Evolutionary conservation across 2,329 filamentous ascomycete genomes (phyloP).

Genomic region (Exophiala oligosperma): DNA sequence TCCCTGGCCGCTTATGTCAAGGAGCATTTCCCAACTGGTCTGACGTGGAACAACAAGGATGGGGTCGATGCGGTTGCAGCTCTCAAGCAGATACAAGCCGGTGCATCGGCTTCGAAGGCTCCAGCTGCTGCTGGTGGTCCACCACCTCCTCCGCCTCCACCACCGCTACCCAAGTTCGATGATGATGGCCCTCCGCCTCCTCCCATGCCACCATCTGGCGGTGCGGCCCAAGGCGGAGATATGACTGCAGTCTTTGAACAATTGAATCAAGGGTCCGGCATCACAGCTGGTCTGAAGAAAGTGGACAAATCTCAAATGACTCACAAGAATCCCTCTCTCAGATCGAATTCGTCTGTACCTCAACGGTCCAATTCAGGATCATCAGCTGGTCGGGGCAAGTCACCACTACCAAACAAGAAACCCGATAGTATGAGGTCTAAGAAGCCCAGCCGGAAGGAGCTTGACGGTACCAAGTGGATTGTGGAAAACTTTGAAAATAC

Average conservation of each 20-base stretch:
- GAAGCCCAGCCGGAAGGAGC: constrained; percentile 75
- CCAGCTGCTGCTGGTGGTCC: constrained; percentile 40
- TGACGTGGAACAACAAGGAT: constrained; percentile 83
- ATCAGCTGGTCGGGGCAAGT: constrained; percentile 67
- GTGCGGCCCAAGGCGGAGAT: constrained; percentile 55
- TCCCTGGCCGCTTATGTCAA: constrained; percentile 82
- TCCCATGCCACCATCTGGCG: constrained; percentile 59
- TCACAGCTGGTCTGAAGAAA: constrained; percentile 86
- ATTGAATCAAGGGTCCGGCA: constrained; percentile 82
- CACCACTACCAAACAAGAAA: constrained; percentile 83
- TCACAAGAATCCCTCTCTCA: constrained; percentile 91
- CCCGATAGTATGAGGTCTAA: constrained; percentile 81
- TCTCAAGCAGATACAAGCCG: constrained; percentile 57
- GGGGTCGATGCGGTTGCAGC: constrained; percentile 70
- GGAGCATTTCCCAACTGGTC: constrained; percentile 73
- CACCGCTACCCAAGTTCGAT: constrained; percentile 46
- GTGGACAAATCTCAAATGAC: constrained; percentile 97
- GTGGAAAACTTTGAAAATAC: constrained; percentile 90
- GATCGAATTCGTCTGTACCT: constrained; percentile 70
- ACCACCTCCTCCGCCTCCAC: constrained; percentile 52
- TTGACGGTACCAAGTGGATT: constrained; percentile 91
- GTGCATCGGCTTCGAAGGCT: constrained; percentile 33
- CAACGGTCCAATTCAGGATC: constrained; percentile 55
- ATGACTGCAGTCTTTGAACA: constrained; percentile 89
- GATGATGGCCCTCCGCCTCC: constrained; percentile 59